These are phyloP conservation scores for Penicillium fimorum DNA, from an alignment of 495 filamentous ascomycete species.

Conservation along the genomic window DNA sequence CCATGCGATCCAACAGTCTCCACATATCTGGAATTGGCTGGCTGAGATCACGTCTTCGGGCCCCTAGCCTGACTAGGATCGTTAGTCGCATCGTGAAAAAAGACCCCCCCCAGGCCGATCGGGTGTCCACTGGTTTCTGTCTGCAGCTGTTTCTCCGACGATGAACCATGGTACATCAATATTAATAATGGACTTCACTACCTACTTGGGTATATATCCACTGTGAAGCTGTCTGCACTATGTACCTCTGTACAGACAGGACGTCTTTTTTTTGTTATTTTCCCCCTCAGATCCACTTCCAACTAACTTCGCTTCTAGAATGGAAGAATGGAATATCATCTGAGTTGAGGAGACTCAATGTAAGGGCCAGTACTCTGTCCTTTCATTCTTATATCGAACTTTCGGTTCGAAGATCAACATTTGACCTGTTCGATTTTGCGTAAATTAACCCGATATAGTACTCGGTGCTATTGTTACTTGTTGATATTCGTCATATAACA, in stretches of 20 bases:
- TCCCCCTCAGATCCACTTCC: background rate
- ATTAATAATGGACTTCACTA: background rate
- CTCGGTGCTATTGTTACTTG: background rate
- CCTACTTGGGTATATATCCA: too few relatives aligned
- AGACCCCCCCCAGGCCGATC: constrained; percentile 28
- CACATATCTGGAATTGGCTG: constrained; percentile 30
- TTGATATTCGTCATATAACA: constrained; percentile 7
- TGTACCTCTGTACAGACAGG: background rate
- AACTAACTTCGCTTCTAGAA: background rate
- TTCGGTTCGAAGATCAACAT: background rate
- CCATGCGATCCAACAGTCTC: constrained; percentile 26
- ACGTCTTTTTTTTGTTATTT: background rate
- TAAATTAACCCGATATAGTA: background rate
- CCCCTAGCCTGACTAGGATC: constrained; percentile 21
- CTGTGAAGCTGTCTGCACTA: background rate
- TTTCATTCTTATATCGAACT: background rate
- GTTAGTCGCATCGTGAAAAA: constrained; percentile 27
- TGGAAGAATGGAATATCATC: background rate
- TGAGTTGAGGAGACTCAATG: background rate
- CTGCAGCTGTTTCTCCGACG: constrained; percentile 11
- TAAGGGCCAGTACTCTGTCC: background rate
- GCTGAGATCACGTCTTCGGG: constrained; percentile 25
- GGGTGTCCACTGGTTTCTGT: constrained; percentile 26
- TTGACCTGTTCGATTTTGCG: constrained; percentile 3
- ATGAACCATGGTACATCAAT: constrained; percentile 5